Evolutionary conservation across 306 rosid genomes (phyloP).

Genomic region (Vigna unguiculata): DNA sequence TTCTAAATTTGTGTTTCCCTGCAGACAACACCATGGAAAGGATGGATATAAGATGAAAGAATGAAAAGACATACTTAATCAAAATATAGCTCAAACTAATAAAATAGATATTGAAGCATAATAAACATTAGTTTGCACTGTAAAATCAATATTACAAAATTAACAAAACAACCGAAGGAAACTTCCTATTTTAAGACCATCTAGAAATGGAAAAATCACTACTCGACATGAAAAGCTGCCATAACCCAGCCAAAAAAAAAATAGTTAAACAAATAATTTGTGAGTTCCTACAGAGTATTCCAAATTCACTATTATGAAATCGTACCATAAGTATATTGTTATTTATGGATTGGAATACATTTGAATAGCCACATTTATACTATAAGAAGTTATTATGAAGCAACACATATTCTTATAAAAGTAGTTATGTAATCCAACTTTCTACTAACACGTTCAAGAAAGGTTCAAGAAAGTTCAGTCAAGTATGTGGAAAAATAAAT

Average conservation of each 20-base stretch:
- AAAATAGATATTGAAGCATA: background rate
- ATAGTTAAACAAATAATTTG: conserved; percentile 4
- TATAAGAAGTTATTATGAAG: conserved; percentile 13
- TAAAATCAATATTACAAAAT: conserved; percentile 4
- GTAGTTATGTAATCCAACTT: background rate
- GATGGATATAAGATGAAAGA: background rate
- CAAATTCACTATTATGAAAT: conserved; percentile 15
- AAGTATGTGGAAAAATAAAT: background rate
- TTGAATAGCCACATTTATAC: background rate
- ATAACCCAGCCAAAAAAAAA: conserved; percentile 9
- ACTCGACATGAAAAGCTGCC: background rate
- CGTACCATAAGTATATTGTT: background rate
- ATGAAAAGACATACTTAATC: conserved; percentile 2
- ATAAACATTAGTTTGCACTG: background rate
- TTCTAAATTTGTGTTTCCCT: conserved; percentile 98
- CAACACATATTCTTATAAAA: background rate
- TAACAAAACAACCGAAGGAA: conserved; percentile 7
- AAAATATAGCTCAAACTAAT: conserved; percentile 1
- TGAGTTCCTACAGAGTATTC: background rate
- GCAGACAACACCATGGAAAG: conserved; percentile 41
- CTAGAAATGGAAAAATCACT: background rate
- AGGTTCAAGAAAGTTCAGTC: background rate
- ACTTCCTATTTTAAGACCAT: background rate
- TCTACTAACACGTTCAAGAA: background rate
- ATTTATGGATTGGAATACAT: background rate